Base-by-base conservation (phyloP, 257 asterid species). In the Paraleonurus japonicus region DNA sequence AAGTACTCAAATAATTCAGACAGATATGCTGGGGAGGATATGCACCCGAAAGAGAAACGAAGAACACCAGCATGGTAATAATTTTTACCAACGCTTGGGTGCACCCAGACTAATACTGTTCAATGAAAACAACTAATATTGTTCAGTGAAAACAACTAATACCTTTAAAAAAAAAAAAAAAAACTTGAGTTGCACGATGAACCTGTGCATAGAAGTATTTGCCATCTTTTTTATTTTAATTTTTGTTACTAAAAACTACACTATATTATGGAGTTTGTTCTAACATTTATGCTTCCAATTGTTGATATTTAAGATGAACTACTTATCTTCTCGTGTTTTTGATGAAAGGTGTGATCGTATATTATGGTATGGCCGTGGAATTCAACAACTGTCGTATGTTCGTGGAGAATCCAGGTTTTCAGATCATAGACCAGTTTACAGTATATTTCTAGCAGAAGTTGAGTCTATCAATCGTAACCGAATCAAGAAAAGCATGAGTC, bases 361-460 rank as follows among this genome's bases (percentile, higher is more conserved):
- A 83, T 48, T 95, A 66, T 92, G 99, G 98, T 78, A 85, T 48
- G 99, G 99, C 12, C 84, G 66, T 81, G 99, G 99, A 66, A 81
- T 95, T 62, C 92, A 81, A 58, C 99, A 95, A 67, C 72, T 92
- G 74, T 95, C 99, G 1, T 95, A 95, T 48, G 95, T 95, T 55
- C 92, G 99, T 53, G 99, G 98, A 4, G 99, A 95, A 82, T 91
- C 99, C 7, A 84, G 92, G 66, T 95, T 95, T 80, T 92, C 99
- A 0, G 98, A 92, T 75, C 99, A 95, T 68, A 84, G 99, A 62
- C 96, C 98, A 3, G 98, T 95, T 28, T 95, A 82, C 72, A 72
- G 97, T 69, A 67, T 83, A 61, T 92, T 95, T 72, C 74, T 87
- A 72, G 97, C 92, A 19, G 98, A 92, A 78, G 99, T 95, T 9